A percentile compares a stretch with the other conserved stretches of the same genome.
Conservation (phyloP, 805 yeast species). For the Saturnispora diversa region DNA sequence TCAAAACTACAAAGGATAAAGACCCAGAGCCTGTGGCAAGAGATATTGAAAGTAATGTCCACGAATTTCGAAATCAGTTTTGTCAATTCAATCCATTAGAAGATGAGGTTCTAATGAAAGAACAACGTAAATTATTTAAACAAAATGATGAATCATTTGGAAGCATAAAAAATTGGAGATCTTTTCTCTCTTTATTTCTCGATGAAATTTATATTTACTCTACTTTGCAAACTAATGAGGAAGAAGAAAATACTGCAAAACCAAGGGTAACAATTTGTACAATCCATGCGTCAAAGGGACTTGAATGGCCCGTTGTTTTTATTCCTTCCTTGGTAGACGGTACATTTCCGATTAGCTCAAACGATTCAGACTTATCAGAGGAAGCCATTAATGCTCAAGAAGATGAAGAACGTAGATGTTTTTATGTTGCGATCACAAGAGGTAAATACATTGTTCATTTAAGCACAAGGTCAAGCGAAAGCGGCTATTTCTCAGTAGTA, state of each 20-base stretch:
- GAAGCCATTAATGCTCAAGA: slow-evolving; percentile 22
- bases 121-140: slow-evolving; percentile 15
- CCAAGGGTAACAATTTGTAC: slow-evolving; percentile 50
- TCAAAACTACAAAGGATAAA: slow-evolving; percentile 15
- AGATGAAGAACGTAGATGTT: slow-evolving; percentile 75
- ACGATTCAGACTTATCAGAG: slow-evolving; percentile 20
- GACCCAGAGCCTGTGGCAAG: slow-evolving; percentile 18
- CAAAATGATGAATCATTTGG: slow-evolving; percentile 3
- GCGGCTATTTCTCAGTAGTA: slow-evolving; percentile 2
- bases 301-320: slow-evolving; percentile 93
- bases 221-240: slow-evolving; percentile 7
- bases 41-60: slow-evolving; percentile 22
- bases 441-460: slow-evolving; percentile 42
- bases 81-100: slow-evolving; percentile 21
- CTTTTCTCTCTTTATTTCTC: slow-evolving; percentile 25
- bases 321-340: slow-evolving; percentile 67
- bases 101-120: slow-evolving; percentile 20
- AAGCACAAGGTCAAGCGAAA: slow-evolving; percentile 17
- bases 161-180: slow-evolving; percentile 15
- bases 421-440: slow-evolving; percentile 85
- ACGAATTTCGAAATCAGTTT: slow-evolving; percentile 26
- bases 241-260: slow-evolving; percentile 2
- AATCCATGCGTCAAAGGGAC: slow-evolving; percentile 86
- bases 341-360: slow-evolving; percentile 51
- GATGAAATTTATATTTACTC: slow-evolving; percentile 27